Conservation (phyloP, 345 rosid species). For the Xanthoceras sorbifolium region DNA sequence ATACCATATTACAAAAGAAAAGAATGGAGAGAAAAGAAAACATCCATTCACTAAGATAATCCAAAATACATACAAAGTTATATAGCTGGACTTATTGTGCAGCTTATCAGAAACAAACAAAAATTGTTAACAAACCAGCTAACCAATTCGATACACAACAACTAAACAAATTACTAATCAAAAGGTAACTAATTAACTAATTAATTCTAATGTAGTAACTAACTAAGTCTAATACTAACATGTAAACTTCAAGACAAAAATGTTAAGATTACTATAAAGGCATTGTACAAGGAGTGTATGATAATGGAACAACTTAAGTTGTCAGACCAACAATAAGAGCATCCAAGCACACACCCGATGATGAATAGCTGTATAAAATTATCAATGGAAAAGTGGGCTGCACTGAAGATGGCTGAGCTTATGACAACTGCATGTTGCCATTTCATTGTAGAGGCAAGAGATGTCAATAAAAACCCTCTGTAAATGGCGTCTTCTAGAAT, state of each 20-base stretch:
- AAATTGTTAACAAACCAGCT: no score
- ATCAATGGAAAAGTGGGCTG: constrained; percentile 75
- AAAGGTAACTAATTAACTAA: no score
- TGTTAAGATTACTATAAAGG: constrained; percentile 51
- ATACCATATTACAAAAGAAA: no score
- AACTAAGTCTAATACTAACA: no score
- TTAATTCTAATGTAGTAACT: no score
- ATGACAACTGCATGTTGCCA: constrained; percentile 60
- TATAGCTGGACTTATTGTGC: no score
- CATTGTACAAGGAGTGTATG: constrained; percentile 78
- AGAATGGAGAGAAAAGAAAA: no score
- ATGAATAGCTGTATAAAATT: constrained; percentile 62
- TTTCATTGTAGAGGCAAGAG: constrained; percentile 57
- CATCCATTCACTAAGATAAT: no score
- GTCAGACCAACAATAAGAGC: constrained; percentile 78
- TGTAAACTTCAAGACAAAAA: constrained; percentile 26
- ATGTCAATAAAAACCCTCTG: constrained; percentile 73
- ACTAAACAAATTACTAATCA: no score
- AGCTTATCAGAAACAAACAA: no score
- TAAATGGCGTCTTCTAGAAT: constrained; percentile 74
- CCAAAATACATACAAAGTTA: no score
- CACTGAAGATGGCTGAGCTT: constrained; percentile 72
- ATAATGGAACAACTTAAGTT: constrained; percentile 60
- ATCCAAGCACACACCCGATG: constrained; percentile 70
- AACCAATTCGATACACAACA: no score